Conservation (phyloP, 495 filamentous ascomycete genomes). For the Rhypophila decipiens region DNA sequence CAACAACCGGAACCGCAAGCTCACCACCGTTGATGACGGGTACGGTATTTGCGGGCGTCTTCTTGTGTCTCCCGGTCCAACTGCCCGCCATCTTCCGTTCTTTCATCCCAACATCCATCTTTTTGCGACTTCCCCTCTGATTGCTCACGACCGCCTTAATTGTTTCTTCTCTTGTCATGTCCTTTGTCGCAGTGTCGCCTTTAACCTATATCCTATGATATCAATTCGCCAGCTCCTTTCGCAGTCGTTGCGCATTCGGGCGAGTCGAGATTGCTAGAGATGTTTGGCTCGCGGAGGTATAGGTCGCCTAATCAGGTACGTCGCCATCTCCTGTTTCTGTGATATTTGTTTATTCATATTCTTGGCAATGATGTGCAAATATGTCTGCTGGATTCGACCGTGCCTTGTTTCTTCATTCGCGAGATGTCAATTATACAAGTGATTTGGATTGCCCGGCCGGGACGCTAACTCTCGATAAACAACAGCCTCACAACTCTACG, state of each 20-base stretch:
- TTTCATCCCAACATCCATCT: background rate
- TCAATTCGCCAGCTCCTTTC: slow-evolving; percentile 4
- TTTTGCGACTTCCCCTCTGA: background rate
- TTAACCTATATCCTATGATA: slow-evolving; percentile 9
- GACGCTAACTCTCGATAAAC: slow-evolving; percentile 6
- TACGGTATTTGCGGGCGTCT: no score
- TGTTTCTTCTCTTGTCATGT: background rate
- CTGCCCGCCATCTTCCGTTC: background rate
- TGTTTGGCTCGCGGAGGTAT: slow-evolving; percentile 43
- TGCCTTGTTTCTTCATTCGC: background rate
- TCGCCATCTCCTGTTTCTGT: slow-evolving; percentile 21
- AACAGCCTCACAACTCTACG: slow-evolving; percentile 52
- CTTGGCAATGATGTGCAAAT: background rate
- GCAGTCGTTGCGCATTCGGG: slow-evolving; percentile 4
- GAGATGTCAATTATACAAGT: no score
- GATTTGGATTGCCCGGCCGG: no score
- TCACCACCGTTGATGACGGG: no score
- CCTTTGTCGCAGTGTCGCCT: background rate
- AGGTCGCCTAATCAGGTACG: slow-evolving; percentile 41
- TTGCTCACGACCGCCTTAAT: background rate
- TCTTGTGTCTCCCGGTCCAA: no score
- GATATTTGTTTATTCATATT: background rate
- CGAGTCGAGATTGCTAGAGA: slow-evolving; percentile 6
- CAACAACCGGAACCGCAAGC: no score
- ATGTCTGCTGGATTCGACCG: background rate